Evolutionary conservation across 129 eudicot species (phyloP), one percentile per base, ranked within the genome.

Genomic region (Logfia minima): DNA sequence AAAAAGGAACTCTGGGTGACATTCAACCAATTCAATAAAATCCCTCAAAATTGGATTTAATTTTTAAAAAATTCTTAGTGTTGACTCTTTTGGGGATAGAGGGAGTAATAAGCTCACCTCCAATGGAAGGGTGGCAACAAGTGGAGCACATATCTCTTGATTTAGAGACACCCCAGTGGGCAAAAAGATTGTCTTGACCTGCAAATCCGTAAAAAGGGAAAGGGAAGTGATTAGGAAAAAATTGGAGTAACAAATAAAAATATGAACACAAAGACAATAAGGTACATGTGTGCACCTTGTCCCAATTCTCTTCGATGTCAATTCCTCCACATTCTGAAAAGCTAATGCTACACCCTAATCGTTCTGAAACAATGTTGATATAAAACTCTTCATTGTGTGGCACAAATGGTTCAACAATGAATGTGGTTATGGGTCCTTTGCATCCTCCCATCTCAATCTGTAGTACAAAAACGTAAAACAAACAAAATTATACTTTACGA

Each of bases 281-380:
- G 37, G 13, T 28, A 31, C 29, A 64, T 16, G 21, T 17, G 53
- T 37, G 61, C 66, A 95, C 99, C 99, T 92, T 95, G 72, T 95
- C 97, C 99, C 99, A 95, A 83, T 95, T 95, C 87, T 95, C 99
- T 71, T 95, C 99, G n/a, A 95, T 95, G 6, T 95, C 99, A 85
- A 95, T 95, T 77, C 99, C 99, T 82, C 97, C 99, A 81, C 99
- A 95, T 80, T 95, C 99, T 59, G 99, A 95, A 74, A 95, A 95
- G 89, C 99, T 95, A 63, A 95, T 81, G 84, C 97, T 95, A 77
- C 94, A 86, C 29, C 97, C 99, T 64, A 92, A 90, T 83, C 99
- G 87, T 19, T 92, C 99, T 2, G 99, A 95, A 68, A 95, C 97
- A 83, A 95, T 88, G 84, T 92, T 91, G n/a, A 95, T 81, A 70